Evolutionary conservation across 768 basidiomycete genomes (phyloP), one percentile per base, ranked within the genome.

Genomic region (Calocybe cyanea): DNA sequence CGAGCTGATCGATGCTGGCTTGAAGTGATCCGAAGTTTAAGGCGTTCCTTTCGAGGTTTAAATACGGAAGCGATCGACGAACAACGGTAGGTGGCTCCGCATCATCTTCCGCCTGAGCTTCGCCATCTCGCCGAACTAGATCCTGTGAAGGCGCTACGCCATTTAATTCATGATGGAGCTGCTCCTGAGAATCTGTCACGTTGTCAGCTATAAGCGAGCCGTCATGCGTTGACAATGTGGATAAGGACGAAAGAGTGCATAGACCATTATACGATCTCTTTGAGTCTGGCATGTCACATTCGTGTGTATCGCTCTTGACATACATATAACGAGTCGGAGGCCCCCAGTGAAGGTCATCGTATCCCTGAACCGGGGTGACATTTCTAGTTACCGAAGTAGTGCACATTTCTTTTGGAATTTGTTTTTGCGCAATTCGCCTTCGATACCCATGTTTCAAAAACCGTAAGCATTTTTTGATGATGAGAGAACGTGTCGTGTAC

Each of bases 91-190:
- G 18, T 10, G 10, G 8, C 11, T 20, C 25, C 25, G 11, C 5
- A 28, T 6, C 21, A n/a, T 42, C 34, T 17, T 33, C 19, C n/a
- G 31, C n/a, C 21, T 41, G 33, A 45, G 41, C 30, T 13, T 32
- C 9, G 15, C 20, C 4, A 31, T 54, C 45, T 28, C 57, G 44
- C 36, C 54, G 45, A 8, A 59, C 57, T n/a, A 50, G 41, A 34
- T 30, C 49, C 28, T 62, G 45, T 11, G 64, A 59, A 42, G 56
- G 48, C 8, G 57, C 53, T 33, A 65, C 61, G 38, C 62, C 59
- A 21, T 48, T 48, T 53, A 64, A 64, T 50, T 66, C 63, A 11
- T 46, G 46, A 15, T 54, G 54, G 11, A 63, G 53, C 7, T 53
- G 57, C 20, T 51, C 42, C 37, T 57, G 57, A 41, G 61, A 62